phyloP scores from a whole-genome alignment of 208 protist genomes.

The Trypanosoma mega region DNA sequence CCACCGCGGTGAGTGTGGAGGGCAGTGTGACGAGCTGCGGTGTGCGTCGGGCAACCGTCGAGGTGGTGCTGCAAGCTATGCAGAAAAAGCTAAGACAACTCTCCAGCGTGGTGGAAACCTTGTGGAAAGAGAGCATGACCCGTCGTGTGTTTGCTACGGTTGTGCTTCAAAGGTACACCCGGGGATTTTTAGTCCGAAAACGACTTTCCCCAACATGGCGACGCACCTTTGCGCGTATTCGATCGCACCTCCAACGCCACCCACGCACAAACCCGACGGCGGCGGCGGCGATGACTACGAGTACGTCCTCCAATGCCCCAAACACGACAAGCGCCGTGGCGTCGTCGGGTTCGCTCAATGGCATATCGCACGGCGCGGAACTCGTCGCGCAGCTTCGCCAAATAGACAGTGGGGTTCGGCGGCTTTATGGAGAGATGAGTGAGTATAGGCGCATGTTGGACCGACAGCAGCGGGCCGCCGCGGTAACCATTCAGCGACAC shows the following conservation, averaged over 20 bases:
- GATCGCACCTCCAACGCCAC: conserved; percentile 35
- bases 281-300: neutral
- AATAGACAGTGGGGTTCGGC: conserved; percentile 59
- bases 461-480: conserved; percentile 51
- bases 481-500: conserved; percentile 71
- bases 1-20: neutral
- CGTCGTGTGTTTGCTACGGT: conserved; percentile 52
- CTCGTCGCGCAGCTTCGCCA: conserved; percentile 46
- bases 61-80: conserved; percentile 56
- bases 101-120: conserved; percentile 55
- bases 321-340: no score
- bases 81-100: conserved; percentile 73
- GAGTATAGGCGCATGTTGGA: conserved; percentile 49
- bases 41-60: conserved; percentile 1
- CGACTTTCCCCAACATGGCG: conserved; percentile 39
- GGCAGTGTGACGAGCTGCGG: neutral
- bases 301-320: neutral
- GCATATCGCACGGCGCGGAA: no score
- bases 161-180: conserved; percentile 59
- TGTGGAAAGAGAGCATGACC: conserved; percentile 66
- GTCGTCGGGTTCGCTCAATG: no score
- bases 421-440: conserved; percentile 66
- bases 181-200: conserved; percentile 43
- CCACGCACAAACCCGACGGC: no score
- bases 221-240: conserved; percentile 37